A percentile compares a stretch with the other conserved stretches of the same genome.
Conservation (phyloP, 192 early-diverging fungal genomes). For the Coemansia sp. region DNA sequence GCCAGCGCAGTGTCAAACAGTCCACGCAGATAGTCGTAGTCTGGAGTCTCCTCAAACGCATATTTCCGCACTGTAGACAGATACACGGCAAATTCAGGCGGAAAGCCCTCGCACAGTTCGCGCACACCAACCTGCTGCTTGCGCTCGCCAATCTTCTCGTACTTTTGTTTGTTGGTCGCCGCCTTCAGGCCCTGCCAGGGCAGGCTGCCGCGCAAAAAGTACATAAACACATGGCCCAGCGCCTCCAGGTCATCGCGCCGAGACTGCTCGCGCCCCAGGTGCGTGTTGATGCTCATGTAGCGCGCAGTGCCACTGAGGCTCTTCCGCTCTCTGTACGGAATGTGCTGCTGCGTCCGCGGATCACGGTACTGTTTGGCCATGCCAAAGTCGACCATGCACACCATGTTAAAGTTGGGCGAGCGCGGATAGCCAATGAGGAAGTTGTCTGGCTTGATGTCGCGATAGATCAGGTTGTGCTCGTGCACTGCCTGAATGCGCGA, state of each 20-base stretch:
- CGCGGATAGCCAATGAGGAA: slow-evolving; percentile 85
- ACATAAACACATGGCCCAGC: slow-evolving; percentile 98
- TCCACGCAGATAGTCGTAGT: slow-evolving; percentile 89
- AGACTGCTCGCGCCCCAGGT: slow-evolving; percentile 96
- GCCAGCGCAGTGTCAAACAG: slow-evolving; percentile 79
- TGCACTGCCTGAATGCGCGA: slow-evolving; percentile 90
- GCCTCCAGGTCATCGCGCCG: slow-evolving; percentile 96
- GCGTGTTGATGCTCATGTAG: slow-evolving; percentile 99
- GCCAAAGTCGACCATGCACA: slow-evolving; percentile 96
- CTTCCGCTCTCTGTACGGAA: slow-evolving; percentile 96
- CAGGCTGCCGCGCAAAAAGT: slow-evolving; percentile 89
- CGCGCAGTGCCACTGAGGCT: slow-evolving; percentile 92
- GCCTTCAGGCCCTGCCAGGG: slow-evolving; percentile 99
- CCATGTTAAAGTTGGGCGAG: slow-evolving; percentile 60
- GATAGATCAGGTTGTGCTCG: slow-evolving; percentile 92
- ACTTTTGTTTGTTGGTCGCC: slow-evolving; percentile 98
- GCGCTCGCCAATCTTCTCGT: slow-evolving; percentile 99
- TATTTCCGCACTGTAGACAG: slow-evolving; percentile 87
- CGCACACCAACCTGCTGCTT: slow-evolving; percentile 87
- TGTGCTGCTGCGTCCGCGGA: slow-evolving; percentile 94
- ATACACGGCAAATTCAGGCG: slow-evolving; percentile 90
- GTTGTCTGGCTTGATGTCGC: slow-evolving; percentile 99
- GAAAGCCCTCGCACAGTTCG: slow-evolving; percentile 89
- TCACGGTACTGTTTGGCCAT: slow-evolving; percentile 99
- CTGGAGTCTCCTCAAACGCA: slow-evolving; percentile 95